These are phyloP conservation scores for Isochrysis galbana DNA, from an alignment of 78 protist genomes.

Conservation along the genomic window DNA sequence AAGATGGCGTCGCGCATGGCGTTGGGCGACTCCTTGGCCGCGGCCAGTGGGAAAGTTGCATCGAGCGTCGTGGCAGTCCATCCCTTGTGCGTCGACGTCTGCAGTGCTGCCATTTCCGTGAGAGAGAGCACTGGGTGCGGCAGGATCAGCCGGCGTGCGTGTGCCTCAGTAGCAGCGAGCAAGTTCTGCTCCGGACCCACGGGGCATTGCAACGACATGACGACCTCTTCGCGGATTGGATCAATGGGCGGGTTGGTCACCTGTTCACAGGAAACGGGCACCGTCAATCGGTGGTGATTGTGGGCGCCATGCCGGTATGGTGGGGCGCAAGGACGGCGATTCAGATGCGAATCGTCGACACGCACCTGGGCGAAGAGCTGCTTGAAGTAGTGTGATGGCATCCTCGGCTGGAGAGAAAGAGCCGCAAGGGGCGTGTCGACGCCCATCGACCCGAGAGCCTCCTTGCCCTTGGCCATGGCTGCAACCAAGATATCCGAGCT, in stretches of 20 bases:
- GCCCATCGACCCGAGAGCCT: slow-evolving; percentile 79
- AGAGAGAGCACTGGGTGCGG: slow-evolving; percentile 1
- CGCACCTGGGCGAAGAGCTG: slow-evolving; percentile 89
- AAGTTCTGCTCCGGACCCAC: slow-evolving; percentile 35
- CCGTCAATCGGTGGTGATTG: too few species aligned
- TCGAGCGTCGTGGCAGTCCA: neutral
- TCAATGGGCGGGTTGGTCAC: slow-evolving; percentile 92
- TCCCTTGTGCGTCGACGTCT: too few species aligned
- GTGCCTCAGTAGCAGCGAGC: neutral
- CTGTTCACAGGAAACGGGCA: too few species aligned
- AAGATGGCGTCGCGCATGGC: slow-evolving; percentile 54
- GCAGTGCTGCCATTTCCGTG: neutral
- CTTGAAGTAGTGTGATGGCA: slow-evolving; percentile 81
- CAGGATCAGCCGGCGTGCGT: neutral
- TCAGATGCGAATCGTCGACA: too few species aligned
- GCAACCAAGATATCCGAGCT: slow-evolving; percentile 61
- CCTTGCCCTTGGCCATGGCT: slow-evolving; percentile 34
- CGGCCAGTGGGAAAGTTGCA: slow-evolving; percentile 57
- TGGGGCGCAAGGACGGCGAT: too few species aligned
- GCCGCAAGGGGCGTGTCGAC: slow-evolving; percentile 80
- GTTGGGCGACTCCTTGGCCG: neutral
- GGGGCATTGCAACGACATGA: slow-evolving; percentile 69
- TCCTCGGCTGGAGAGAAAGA: slow-evolving; percentile 64
- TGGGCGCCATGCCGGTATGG: too few species aligned
- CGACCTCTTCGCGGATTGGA: slow-evolving; percentile 79